phyloP scores from a whole-genome alignment of 495 filamentous ascomycete species.

The Aspergillus panamensis region DNA sequence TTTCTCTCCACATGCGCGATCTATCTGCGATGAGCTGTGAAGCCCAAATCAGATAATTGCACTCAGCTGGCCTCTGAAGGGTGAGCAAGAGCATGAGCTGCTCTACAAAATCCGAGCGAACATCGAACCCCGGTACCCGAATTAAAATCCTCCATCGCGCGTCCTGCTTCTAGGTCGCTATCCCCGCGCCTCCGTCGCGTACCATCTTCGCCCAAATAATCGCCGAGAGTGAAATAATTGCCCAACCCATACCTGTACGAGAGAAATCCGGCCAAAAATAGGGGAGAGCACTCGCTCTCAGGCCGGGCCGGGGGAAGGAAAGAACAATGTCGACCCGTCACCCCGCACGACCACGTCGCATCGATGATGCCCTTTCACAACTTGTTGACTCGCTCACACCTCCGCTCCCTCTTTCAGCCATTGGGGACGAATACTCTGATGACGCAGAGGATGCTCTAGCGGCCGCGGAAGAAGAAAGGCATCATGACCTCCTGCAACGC shows the following conservation, averaged over 20 bases:
- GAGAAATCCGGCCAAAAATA: not conserved
- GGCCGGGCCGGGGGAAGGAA: constrained; percentile 9
- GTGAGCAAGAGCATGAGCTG: constrained; percentile 12
- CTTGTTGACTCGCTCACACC: constrained; percentile 52
- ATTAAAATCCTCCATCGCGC: not conserved
- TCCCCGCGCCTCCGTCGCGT: constrained; percentile 8
- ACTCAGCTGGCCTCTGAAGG: not conserved
- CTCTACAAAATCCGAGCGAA: constrained; percentile 1
- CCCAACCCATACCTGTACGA: not conserved
- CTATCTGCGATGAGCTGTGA: not conserved
- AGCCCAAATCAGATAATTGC: constrained; percentile 5
- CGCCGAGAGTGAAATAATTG: not conserved
- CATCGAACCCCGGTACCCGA: not conserved
- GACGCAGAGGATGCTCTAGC: constrained; percentile 45
- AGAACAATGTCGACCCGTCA: constrained; percentile 39
- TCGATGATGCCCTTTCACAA: constrained; percentile 54
- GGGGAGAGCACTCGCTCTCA: not conserved
- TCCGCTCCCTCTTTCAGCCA: constrained; percentile 31
- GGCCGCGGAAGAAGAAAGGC: constrained; percentile 43
- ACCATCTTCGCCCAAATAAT: not conserved
- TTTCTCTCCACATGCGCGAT: not conserved
- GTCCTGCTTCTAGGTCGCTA: not conserved
- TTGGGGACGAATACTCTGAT: constrained; percentile 34
- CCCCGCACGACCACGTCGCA: constrained; percentile 41
- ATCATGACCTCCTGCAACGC: constrained; percentile 39